Conservation (phyloP, 2,329 filamentous ascomycete genomes). For the Lomentospora prolificans region DNA sequence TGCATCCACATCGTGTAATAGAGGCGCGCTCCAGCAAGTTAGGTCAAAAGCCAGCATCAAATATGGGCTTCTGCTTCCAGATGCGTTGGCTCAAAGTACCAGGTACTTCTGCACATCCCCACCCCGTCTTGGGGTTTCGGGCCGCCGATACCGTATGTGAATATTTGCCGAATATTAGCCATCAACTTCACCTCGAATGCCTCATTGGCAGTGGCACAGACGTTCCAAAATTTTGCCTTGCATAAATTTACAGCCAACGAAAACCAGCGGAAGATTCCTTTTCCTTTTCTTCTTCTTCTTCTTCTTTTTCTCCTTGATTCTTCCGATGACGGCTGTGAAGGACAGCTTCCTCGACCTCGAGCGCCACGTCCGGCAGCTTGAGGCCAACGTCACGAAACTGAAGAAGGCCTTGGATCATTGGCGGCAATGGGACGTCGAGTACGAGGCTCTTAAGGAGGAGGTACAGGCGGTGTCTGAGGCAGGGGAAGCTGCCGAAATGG, state of each 20-base stretch:
- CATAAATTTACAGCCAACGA: neutral
- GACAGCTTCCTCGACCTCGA: slow-evolving; percentile 60
- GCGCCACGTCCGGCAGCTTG: slow-evolving; percentile 62
- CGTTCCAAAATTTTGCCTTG: neutral
- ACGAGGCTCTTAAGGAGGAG: slow-evolving; percentile 80
- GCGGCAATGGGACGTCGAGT: slow-evolving; percentile 86
- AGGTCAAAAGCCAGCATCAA: no score
- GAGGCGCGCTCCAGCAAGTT: neutral
- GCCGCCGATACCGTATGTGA: neutral
- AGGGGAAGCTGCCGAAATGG: slow-evolving; percentile 35
- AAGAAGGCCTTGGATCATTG: slow-evolving; percentile 73
- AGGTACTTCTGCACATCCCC: neutral
- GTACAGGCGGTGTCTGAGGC: slow-evolving; percentile 44
- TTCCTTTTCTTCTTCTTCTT: neutral
- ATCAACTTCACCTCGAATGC: no score
- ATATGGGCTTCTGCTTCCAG: neutral
- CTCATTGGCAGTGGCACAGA: neutral
- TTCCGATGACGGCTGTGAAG: slow-evolving; percentile 27
- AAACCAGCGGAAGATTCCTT: neutral
- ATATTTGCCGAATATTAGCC: no score
- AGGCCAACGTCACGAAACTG: slow-evolving; percentile 61
- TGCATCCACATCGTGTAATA: no score
- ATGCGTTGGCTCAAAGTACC: neutral
- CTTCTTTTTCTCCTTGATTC: neutral
- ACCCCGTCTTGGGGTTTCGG: neutral